A percentile compares a stretch with the other conserved stretches of the same genome.
Evolutionary conservation across 2,329 filamentous ascomycete genomes (phyloP).

Genomic region (Bipolaris gigantea): DNA sequence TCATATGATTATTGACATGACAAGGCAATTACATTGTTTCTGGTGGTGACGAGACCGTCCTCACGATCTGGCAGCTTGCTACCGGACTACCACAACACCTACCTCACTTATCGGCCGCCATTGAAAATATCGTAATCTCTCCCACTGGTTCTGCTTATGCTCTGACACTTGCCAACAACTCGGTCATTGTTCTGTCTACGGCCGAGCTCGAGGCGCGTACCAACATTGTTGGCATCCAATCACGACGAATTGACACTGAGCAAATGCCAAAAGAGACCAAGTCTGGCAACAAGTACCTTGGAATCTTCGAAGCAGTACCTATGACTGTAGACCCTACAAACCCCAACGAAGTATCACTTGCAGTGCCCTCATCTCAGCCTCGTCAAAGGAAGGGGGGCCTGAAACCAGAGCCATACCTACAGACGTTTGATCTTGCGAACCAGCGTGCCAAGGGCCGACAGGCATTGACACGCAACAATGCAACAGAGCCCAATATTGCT

Average conservation of each 20-base stretch:
- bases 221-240: constrained; percentile 81
- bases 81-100: constrained; percentile 80
- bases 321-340: constrained; percentile 48
- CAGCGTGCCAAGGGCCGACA: constrained; percentile 82
- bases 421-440: constrained; percentile 82
- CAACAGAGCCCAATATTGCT: constrained; percentile 76
- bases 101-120: constrained; percentile 84
- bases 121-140: constrained; percentile 84
- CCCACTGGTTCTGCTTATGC: constrained; percentile 78
- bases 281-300: constrained; percentile 20
- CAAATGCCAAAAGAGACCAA: constrained; percentile 29
- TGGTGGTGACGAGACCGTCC: constrained; percentile 83
- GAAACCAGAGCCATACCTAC: constrained; percentile 64
- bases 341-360: constrained; percentile 49
- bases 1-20: constrained; percentile 5
- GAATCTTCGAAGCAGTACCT: constrained; percentile 36
- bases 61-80: constrained; percentile 92
- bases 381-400: constrained; percentile 26
- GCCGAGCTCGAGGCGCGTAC: constrained; percentile 82
- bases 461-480: constrained; percentile 83
- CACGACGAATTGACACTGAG: constrained; percentile 38
- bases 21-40: constrained; percentile 90
- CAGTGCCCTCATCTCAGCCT: constrained; percentile 57
- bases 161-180: constrained; percentile 88
- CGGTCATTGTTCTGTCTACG: constrained; percentile 85